A percentile compares a stretch with the other conserved stretches of the same genome.
These are phyloP conservation scores for Dothideomycetes sp. DNA, from an alignment of 2,329 filamentous ascomycete genomes.

Conservation along the genomic window DNA sequence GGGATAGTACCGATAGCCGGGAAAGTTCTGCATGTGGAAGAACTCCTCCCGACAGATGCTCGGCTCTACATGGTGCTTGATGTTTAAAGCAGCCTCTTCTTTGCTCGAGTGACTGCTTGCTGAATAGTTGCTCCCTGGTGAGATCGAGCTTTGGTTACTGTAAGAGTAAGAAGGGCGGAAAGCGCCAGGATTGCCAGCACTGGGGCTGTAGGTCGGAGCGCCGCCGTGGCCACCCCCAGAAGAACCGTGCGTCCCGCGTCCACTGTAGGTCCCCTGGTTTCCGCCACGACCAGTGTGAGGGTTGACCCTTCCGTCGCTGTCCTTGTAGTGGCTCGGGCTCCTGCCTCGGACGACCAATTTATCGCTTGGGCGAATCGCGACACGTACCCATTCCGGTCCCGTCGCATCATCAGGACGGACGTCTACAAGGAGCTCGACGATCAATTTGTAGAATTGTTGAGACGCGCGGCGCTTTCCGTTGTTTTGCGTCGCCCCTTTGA, in stretches of 20 bases:
- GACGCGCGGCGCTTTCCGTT: slow-evolving; percentile 84
- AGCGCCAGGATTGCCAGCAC: slow-evolving; percentile 13
- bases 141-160: slow-evolving; percentile 15
- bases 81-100: slow-evolving; percentile 16
- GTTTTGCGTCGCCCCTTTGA: slow-evolving; percentile 88
- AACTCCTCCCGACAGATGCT: slow-evolving; percentile 31
- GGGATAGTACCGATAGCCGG: slow-evolving; percentile 38
- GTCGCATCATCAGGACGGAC: slow-evolving; percentile 36
- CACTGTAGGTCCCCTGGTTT: slow-evolving; percentile 37
- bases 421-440: slow-evolving; percentile 72
- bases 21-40: slow-evolving; percentile 28
- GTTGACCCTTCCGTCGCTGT: slow-evolving; percentile 47
- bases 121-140: slow-evolving; percentile 20
- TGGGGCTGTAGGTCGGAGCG: slow-evolving; percentile 8
- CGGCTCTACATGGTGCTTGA: slow-evolving; percentile 22
- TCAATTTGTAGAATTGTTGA: slow-evolving; percentile 86
- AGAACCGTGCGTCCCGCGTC: slow-evolving; percentile 16
- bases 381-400: slow-evolving; percentile 52
- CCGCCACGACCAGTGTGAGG: slow-evolving; percentile 48
- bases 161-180: slow-evolving; percentile 15
- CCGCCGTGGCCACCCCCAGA: slow-evolving; percentile 15
- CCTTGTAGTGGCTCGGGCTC: slow-evolving; percentile 56
- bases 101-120: slow-evolving; percentile 30
- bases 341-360: slow-evolving; percentile 81
- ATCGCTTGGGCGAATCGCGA: slow-evolving; percentile 62